Percentiles rank a stretch among this genome's conserved stretches.
Conservation (phyloP, 2,329 filamentous ascomycete genomes). For the Venturiaceae sp. region DNA sequence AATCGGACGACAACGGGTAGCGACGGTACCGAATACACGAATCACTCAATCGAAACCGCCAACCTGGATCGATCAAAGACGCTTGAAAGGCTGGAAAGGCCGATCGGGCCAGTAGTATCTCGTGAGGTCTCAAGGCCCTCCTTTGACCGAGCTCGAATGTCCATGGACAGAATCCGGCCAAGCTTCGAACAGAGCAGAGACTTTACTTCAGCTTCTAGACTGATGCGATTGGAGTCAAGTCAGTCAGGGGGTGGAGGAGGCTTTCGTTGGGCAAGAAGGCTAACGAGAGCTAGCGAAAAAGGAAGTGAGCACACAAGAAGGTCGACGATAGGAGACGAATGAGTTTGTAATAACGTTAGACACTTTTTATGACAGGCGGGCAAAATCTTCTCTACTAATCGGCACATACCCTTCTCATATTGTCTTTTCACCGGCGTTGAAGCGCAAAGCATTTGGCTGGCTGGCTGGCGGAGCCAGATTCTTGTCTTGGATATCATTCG, state of each 20-base stretch:
- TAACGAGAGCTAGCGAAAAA: conserved; percentile 6
- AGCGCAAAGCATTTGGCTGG: neutral
- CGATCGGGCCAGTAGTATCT: neutral
- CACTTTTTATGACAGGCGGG: conserved; percentile 1
- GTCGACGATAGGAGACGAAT: neutral
- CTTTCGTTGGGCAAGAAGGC: conserved; percentile 4
- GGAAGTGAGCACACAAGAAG: neutral
- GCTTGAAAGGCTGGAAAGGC: neutral
- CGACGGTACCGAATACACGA: conserved; percentile 75
- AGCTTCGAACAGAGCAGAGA: conserved; percentile 85
- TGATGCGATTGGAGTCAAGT: conserved; percentile 63
- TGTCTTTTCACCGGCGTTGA: neutral
- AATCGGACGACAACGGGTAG: conserved; percentile 81
- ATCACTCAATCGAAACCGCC: conserved; percentile 32
- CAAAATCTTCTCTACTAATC: neutral
- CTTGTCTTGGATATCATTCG: conserved; percentile 1
- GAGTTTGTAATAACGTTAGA: neutral
- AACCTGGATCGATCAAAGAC: neutral
- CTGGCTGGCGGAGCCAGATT: neutral
- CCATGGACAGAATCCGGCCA: conserved; percentile 74
- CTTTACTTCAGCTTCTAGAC: conserved; percentile 80
- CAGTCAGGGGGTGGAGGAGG: neutral
- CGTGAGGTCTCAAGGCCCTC: conserved; percentile 67
- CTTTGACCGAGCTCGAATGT: conserved; percentile 78
- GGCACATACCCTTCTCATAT: neutral